Evolutionary conservation across 2,329 filamentous ascomycete genomes (phyloP).

Genomic region (Fusarium sp.): DNA sequence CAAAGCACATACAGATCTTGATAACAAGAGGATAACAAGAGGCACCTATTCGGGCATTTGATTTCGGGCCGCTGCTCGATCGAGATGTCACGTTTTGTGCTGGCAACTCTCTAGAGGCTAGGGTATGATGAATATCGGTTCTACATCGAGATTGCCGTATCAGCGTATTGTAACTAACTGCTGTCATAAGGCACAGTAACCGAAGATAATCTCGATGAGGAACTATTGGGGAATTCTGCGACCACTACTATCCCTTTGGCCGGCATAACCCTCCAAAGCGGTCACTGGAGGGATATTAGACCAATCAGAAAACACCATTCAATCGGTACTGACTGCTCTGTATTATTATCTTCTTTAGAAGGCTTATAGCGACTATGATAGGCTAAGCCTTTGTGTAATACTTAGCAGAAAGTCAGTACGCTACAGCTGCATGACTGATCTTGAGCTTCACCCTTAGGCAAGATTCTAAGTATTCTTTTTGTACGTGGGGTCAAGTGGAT

Average conservation of each 20-base stretch:
- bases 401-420: too few species aligned
- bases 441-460: too few species aligned
- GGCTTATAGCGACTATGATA: too few species aligned
- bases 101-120: slow-evolving; percentile 7
- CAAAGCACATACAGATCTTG: slow-evolving; percentile 12
- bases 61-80: slow-evolving; percentile 2
- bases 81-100: not conserved
- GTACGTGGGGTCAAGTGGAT: too few species aligned
- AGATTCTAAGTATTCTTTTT: too few species aligned
- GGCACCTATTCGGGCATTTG: not conserved
- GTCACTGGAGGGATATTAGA: too few species aligned
- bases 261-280: too few species aligned
- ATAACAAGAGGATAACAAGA: slow-evolving; percentile 9
- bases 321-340: too few species aligned
- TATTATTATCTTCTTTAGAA: too few species aligned
- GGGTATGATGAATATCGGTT: not conserved
- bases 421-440: too few species aligned
- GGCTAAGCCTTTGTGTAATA: too few species aligned
- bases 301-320: too few species aligned
- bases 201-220: slow-evolving; percentile 1
- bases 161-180: not conserved
- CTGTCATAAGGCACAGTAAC: slow-evolving; percentile 2
- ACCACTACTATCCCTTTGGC: not conserved
- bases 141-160: slow-evolving; percentile 16
- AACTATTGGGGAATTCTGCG: not conserved